A percentile compares a stretch with the other conserved stretches of the same genome.
Evolutionary conservation across 768 basidiomycete species (phyloP).

Genomic region (Phlegmacium glaucopus): DNA sequence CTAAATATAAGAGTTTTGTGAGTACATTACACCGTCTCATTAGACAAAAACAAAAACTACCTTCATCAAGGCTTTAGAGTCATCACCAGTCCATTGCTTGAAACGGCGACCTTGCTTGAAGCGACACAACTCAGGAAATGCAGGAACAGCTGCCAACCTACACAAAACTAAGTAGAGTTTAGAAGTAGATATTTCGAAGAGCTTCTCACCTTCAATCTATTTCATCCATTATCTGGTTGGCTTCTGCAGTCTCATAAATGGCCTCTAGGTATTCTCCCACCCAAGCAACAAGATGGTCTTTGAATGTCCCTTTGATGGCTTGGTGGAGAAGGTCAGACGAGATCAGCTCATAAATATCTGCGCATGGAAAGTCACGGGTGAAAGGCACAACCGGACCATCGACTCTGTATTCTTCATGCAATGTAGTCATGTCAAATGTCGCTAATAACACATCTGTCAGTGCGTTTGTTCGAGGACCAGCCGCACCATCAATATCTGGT

Average conservation of each 20-base stretch:
- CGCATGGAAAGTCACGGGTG: too few relatives aligned
- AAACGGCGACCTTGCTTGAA: slow-evolving; percentile 24
- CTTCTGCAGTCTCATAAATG: slow-evolving; percentile 4
- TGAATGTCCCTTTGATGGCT: too few relatives aligned
- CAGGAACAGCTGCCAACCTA: slow-evolving; percentile 17
- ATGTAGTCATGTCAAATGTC: too few relatives aligned
- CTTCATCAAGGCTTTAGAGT: slow-evolving; percentile 32
- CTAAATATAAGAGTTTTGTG: neutral
- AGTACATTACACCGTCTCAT: neutral
- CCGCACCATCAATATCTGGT: too few relatives aligned
- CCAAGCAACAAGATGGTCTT: slow-evolving; percentile 31
- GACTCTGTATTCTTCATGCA: too few relatives aligned
- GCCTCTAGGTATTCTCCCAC: slow-evolving; percentile 21
- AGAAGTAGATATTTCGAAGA: too few relatives aligned
- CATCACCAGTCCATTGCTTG: slow-evolving; percentile 30
- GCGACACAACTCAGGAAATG: slow-evolving; percentile 16
- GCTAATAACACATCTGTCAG: too few relatives aligned
- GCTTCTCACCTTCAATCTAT: slow-evolving; percentile 34
- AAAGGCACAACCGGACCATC: too few relatives aligned
- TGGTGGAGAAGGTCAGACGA: too few relatives aligned
- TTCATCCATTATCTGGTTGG: slow-evolving; percentile 27
- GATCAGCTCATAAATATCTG: too few relatives aligned
- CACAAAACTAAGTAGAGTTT: too few relatives aligned
- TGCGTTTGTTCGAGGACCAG: too few relatives aligned
- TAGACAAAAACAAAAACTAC: slow-evolving; percentile 11